Percentiles rank a stretch among this genome's conserved stretches.
Evolutionary conservation across 2,329 filamentous ascomycete species (phyloP).

Genomic region (Pseudogymnoascus sp.): DNA sequence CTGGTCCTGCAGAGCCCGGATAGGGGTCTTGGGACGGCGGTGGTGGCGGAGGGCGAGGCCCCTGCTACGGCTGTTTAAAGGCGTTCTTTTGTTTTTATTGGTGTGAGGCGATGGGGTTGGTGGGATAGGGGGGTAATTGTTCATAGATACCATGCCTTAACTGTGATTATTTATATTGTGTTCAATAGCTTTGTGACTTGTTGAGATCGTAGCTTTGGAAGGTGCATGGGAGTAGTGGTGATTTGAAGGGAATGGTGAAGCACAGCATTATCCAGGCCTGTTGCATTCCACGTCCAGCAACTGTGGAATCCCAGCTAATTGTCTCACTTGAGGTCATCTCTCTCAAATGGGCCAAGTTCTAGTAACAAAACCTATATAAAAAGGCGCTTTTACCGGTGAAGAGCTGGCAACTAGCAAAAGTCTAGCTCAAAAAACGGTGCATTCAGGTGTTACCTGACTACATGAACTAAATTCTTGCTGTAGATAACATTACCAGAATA

Average conservation of each 20-base stretch:
- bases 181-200: neutral
- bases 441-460: too few species aligned
- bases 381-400: too few species aligned
- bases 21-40: conserved; percentile 71
- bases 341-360: too few species aligned
- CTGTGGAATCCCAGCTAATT: too few species aligned
- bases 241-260: too few species aligned
- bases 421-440: too few species aligned
- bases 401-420: too few species aligned
- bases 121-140: neutral
- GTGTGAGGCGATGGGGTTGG: neutral
- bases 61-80: neutral
- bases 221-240: too few species aligned
- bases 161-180: neutral
- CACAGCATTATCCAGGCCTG: too few species aligned
- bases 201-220: neutral
- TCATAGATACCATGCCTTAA: conserved; percentile 3
- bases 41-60: conserved; percentile 79
- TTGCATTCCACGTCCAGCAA: too few species aligned
- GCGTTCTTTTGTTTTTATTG: neutral
- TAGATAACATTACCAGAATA: neutral
- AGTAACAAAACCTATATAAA: too few species aligned
- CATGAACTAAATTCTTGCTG: neutral
- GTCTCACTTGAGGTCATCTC: too few species aligned
- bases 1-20: conserved; percentile 90